These are phyloP conservation scores for Aulographum hederae DNA, from an alignment of 2,329 filamentous ascomycete species.

Conservation along the genomic window DNA sequence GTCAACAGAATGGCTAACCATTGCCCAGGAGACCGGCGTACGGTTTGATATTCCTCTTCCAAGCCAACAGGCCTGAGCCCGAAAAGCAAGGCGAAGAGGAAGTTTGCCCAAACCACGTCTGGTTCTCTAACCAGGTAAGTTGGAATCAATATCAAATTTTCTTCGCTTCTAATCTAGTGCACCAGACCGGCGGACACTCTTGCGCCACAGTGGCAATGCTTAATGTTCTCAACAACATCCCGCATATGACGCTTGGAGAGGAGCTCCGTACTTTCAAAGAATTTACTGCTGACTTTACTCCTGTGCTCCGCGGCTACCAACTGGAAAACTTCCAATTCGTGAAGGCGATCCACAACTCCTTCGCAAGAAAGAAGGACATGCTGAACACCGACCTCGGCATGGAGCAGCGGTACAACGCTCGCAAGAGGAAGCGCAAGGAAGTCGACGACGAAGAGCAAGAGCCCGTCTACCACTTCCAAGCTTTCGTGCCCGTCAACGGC, in stretches of 20 bases:
- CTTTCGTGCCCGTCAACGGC: conserved; percentile 61
- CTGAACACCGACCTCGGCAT: conserved; percentile 46
- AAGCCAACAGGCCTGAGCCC: conserved; percentile 37
- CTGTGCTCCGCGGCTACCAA: conserved; percentile 56
- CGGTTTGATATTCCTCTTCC: conserved; percentile 79
- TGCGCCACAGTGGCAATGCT: conserved; percentile 86
- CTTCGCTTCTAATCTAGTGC: too few relatives aligned
- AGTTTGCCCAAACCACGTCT: conserved; percentile 47
- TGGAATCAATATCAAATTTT: too few relatives aligned
- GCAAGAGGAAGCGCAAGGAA: conserved; percentile 20
- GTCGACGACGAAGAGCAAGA: conserved; percentile 30
- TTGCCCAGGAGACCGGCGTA: conserved; percentile 49
- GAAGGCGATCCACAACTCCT: conserved; percentile 72
- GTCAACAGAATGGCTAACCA: too few relatives aligned
- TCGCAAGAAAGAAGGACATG: conserved; percentile 64
- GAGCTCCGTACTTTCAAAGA: conserved; percentile 55
- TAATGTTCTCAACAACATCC: conserved; percentile 81
- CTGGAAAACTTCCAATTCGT: conserved; percentile 62
- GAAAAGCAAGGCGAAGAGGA: conserved; percentile 32
- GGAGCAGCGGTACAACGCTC: conserved; percentile 4
- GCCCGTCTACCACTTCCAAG: conserved; percentile 72
- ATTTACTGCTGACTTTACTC: conserved; percentile 48
- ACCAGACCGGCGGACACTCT: too few relatives aligned
- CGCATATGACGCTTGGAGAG: conserved; percentile 45
- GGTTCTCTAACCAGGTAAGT: conserved; percentile 75